phyloP scores from a whole-genome alignment of 352 stramenopile genomes.

The Globisporangium camurandrum region DNA sequence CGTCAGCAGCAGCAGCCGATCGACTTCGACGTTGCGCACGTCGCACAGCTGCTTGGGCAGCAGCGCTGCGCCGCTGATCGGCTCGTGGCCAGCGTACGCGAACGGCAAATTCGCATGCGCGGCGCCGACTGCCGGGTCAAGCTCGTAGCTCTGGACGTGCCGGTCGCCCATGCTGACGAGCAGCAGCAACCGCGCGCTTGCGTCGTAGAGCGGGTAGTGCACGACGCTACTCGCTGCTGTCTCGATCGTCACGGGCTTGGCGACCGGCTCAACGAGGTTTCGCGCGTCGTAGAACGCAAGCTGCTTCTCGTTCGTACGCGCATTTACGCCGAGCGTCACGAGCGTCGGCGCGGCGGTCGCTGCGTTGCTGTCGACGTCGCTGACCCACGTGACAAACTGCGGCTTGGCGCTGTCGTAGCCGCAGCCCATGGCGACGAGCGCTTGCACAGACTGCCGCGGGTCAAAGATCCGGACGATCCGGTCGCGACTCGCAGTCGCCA shows the following conservation, averaged over 20 bases:
- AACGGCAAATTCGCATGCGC: constrained; percentile 64
- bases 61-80: constrained; percentile 52
- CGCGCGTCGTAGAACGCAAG: constrained; percentile 67
- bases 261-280: constrained; percentile 60
- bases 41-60: constrained; percentile 61
- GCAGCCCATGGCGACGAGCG: constrained; percentile 55
- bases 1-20: constrained; percentile 53
- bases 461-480: constrained; percentile 75
- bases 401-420: constrained; percentile 60
- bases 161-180: constrained; percentile 56
- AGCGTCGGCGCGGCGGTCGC: constrained; percentile 28
- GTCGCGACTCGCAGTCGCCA: constrained; percentile 61
- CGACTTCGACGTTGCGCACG: constrained; percentile 61
- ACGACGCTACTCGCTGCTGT: constrained; percentile 31
- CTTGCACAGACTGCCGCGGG: constrained; percentile 34
- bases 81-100: constrained; percentile 29
- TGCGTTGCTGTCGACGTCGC: too few species aligned
- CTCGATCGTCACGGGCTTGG: constrained; percentile 26
- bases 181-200: constrained; percentile 58
- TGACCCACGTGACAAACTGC: constrained; percentile 62
- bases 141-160: constrained; percentile 72
- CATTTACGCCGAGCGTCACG: constrained; percentile 49
- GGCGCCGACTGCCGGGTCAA: constrained; percentile 25
- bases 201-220: constrained; percentile 60
- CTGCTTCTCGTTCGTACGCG: constrained; percentile 58